phyloP scores from a whole-genome alignment of 352 stramenopile species.

The Globisporangium uncinulatum region DNA sequence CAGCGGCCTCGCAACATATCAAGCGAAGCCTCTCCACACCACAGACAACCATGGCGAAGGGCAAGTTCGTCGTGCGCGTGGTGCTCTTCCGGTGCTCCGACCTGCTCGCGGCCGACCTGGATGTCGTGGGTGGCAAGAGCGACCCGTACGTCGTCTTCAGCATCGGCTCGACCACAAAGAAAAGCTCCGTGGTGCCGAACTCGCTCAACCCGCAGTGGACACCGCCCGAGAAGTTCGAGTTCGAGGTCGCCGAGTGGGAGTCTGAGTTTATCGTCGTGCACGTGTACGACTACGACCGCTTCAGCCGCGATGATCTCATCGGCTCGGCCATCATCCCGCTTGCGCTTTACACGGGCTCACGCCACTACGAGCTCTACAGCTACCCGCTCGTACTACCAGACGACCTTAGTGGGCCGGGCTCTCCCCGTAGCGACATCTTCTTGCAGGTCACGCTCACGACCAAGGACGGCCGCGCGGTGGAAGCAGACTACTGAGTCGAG shows the following conservation, averaged over 20 bases:
- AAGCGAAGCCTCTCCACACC: background rate
- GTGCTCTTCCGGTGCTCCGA: conserved; percentile 64
- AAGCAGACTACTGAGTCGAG: conserved; percentile 20
- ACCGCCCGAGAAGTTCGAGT: conserved; percentile 71
- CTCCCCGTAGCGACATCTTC: conserved; percentile 50
- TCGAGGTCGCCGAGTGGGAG: conserved; percentile 54
- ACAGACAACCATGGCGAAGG: conserved; percentile 10
- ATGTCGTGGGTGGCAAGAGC: conserved; percentile 59
- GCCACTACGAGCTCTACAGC: conserved; percentile 61
- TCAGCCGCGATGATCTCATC: conserved; percentile 66
- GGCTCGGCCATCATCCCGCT: conserved; percentile 63
- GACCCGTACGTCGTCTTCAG: conserved; percentile 71
- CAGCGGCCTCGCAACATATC: too few relatives aligned
- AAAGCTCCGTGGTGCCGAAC: conserved; percentile 65
- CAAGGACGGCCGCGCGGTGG: conserved; percentile 40
- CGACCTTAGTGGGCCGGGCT: conserved; percentile 34
- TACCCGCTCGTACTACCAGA: conserved; percentile 66
- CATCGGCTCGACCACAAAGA: conserved; percentile 35
- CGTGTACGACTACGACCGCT: conserved; percentile 69
- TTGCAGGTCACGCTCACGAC: conserved; percentile 58
- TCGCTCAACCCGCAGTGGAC: conserved; percentile 65
- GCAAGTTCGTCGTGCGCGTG: conserved; percentile 42
- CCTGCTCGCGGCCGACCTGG: conserved; percentile 39
- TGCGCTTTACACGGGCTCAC: conserved; percentile 45
- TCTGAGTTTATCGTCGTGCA: conserved; percentile 58